Percentiles rank a stretch among this genome's conserved stretches.
Evolutionary conservation across 2,329 filamentous ascomycete genomes (phyloP).

Genomic region (Monilinia laxa): DNA sequence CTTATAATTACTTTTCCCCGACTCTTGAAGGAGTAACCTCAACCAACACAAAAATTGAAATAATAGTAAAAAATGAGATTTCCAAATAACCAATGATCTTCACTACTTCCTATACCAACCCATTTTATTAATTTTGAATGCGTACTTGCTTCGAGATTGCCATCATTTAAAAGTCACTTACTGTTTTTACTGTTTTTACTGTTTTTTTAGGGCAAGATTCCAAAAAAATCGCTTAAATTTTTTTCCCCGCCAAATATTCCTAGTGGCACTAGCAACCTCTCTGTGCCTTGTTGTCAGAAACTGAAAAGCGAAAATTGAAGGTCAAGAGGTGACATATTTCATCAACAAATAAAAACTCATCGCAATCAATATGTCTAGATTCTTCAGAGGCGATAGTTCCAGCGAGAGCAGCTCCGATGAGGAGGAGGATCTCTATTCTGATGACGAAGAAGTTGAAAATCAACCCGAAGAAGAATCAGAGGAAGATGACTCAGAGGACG

Average conservation of each 20-base stretch:
- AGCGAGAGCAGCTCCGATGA: constrained; percentile 90
- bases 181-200: constrained; percentile 9
- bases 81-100: not conserved
- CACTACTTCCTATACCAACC: not conserved
- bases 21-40: not conserved
- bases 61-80: not conserved
- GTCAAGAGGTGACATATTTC: no score
- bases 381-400: constrained; percentile 96
- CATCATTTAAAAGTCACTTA: not conserved
- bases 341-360: no score
- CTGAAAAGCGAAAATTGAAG: not conserved
- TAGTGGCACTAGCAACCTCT: constrained; percentile 7
- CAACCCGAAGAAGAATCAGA: constrained; percentile 48
- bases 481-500: constrained; percentile 51
- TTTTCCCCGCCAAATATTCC: constrained; percentile 22
- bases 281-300: not conserved
- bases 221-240: constrained; percentile 25
- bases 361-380: constrained; percentile 77
- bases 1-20: not conserved
- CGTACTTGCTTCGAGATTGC: not conserved
- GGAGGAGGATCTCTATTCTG: constrained; percentile 90
- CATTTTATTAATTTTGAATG: not conserved
- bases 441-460: constrained; percentile 62
- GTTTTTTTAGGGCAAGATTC: constrained; percentile 19
- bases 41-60: constrained; percentile 3